Evolutionary conservation across 2,329 filamentous ascomycete species (phyloP).

Genomic region (Fusarium denticulatum): DNA sequence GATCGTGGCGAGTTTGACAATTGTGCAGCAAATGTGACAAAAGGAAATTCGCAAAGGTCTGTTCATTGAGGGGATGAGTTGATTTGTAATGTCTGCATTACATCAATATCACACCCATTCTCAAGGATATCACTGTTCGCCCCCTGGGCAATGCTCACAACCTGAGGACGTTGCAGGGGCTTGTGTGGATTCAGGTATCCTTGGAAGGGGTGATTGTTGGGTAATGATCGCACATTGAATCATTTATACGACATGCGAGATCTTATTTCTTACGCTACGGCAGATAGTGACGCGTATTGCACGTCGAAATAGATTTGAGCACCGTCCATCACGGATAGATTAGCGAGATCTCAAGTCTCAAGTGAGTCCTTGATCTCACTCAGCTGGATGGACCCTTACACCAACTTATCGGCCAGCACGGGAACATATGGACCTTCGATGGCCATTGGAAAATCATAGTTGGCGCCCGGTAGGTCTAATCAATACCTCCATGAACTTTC

Average conservation of each 20-base stretch:
- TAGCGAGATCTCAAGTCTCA: conserved; percentile 25
- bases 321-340: conserved; percentile 20
- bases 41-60: conserved; percentile 4
- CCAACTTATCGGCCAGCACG: background rate
- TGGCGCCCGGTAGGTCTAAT: background rate
- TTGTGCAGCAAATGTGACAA: conserved; percentile 1
- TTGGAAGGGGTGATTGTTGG: background rate
- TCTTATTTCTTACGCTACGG: background rate
- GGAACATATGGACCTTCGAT: background rate
- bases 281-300: background rate
- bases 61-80: background rate
- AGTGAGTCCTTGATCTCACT: background rate
- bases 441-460: background rate
- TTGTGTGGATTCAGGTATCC: background rate
- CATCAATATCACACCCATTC: conserved; percentile 11
- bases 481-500: background rate
- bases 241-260: background rate
- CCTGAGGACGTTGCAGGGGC: background rate
- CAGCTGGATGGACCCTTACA: background rate
- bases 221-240: background rate
- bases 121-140: background rate
- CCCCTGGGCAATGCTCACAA: background rate
- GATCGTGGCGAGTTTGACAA: conserved; percentile 25
- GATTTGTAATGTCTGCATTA: conserved; percentile 31
- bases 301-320: background rate